These are phyloP conservation scores for Cnidoscolus chayamansa DNA, from an alignment of 441 rosid genomes.

Conservation along the genomic window DNA sequence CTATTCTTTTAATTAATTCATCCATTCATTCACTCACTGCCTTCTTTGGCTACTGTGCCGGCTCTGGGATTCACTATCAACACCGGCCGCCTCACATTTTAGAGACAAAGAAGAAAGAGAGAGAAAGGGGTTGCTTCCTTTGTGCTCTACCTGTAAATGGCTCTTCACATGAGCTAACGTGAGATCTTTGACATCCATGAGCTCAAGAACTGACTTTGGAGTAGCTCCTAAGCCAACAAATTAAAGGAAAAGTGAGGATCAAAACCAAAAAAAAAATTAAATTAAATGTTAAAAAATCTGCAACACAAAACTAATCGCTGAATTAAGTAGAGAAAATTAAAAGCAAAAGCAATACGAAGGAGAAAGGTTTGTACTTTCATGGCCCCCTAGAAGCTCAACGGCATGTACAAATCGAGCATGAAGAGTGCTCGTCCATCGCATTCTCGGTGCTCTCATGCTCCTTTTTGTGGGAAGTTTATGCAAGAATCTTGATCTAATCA, in stretches of 20 bases:
- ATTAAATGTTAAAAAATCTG: background rate
- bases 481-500: constrained; percentile 66
- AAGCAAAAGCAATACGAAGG: background rate
- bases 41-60: constrained; percentile 27
- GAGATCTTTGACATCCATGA: constrained; percentile 85
- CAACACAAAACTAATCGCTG: no score
- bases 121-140: constrained; percentile 8
- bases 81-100: background rate
- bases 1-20: background rate
- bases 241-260: constrained; percentile 1
- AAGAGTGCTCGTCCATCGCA: constrained; percentile 83
- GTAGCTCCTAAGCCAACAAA: constrained; percentile 57
- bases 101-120: background rate
- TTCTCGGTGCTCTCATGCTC: constrained; percentile 86
- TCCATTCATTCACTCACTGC: constrained; percentile 22
- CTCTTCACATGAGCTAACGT: constrained; percentile 86
- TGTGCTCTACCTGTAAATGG: constrained; percentile 65
- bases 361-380: constrained; percentile 52
- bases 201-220: constrained; percentile 84
- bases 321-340: background rate
- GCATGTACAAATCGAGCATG: constrained; percentile 80
- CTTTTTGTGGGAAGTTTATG: constrained; percentile 59
- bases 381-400: constrained; percentile 86
- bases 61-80: background rate
- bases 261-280: background rate